Evolutionary conservation across 345 rosid species (phyloP).

Genomic region (Cardamine resedifolia): DNA sequence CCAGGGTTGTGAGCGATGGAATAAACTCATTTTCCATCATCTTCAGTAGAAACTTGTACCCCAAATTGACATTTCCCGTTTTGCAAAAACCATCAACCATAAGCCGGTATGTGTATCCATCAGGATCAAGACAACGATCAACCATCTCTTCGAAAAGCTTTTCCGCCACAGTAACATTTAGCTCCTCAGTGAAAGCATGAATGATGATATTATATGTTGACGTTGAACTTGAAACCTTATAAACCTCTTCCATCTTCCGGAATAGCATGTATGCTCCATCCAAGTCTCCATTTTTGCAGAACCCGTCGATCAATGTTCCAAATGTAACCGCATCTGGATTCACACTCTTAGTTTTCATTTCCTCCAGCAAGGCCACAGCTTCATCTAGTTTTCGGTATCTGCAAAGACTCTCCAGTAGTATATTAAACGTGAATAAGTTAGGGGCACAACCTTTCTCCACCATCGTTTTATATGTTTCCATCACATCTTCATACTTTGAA

Average conservation of each 20-base stretch:
- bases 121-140: constrained; percentile 57
- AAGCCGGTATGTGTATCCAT: constrained; percentile 70
- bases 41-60: constrained; percentile 52
- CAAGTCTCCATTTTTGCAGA: constrained; percentile 63
- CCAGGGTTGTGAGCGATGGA: constrained; percentile 71
- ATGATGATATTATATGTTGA: constrained; percentile 79
- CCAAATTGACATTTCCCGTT: constrained; percentile 61
- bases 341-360: constrained; percentile 55
- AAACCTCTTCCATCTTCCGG: constrained; percentile 51
- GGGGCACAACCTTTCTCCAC: constrained; percentile 69
- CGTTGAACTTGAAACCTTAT: constrained; percentile 54
- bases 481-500: constrained; percentile 70
- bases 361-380: constrained; percentile 65
- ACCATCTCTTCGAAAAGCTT: constrained; percentile 72
- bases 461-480: constrained; percentile 72
- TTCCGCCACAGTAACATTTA: constrained; percentile 56
- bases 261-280: constrained; percentile 65
- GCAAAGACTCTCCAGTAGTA: constrained; percentile 86
- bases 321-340: constrained; percentile 63
- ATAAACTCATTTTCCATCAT: constrained; percentile 60
- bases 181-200: constrained; percentile 62
- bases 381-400: constrained; percentile 57
- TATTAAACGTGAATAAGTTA: constrained; percentile 73
- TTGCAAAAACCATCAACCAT: constrained; percentile 87
- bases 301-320: constrained; percentile 68